Conservation (phyloP, 345 rosid species). For the Cochlearia excelsa region DNA sequence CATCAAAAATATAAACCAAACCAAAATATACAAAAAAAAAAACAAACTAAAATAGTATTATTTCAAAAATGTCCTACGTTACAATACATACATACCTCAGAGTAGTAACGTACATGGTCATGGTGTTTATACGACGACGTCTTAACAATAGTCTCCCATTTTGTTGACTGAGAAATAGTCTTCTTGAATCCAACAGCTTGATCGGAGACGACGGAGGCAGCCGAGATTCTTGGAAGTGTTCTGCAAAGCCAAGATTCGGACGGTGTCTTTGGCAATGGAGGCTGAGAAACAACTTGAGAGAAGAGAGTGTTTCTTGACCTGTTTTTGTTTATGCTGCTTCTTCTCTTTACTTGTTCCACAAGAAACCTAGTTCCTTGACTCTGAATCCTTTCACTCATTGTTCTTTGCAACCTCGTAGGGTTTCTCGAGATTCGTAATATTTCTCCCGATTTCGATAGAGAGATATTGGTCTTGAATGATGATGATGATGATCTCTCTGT, state of each 20-base stretch:
- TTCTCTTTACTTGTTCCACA: constrained; percentile 33
- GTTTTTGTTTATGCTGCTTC: constrained; percentile 16
- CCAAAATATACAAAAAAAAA: background rate
- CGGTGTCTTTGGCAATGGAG: constrained; percentile 73
- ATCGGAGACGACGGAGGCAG: constrained; percentile 32
- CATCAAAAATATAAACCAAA: background rate
- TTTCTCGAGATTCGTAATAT: background rate
- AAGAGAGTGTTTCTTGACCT: constrained; percentile 19
- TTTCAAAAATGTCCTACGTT: background rate
- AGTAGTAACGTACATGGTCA: constrained; percentile 50
- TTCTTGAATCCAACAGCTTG: constrained; percentile 32
- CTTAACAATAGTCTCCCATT: constrained; percentile 95
- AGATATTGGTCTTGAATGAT: constrained; percentile 35
- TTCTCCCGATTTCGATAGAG: constrained; percentile 32
- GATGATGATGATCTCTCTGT: constrained; percentile 27
- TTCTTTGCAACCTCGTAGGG: constrained; percentile 32
- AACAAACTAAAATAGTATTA: background rate
- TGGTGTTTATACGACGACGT: constrained; percentile 68
- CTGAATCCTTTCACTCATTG: constrained; percentile 22
- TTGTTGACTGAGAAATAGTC: constrained; percentile 35
- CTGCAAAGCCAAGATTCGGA: constrained; percentile 95
- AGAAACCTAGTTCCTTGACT: constrained; percentile 26
- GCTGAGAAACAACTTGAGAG: constrained; percentile 40
- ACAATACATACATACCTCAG: constrained; percentile 50
- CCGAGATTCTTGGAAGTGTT: constrained; percentile 50